A percentile compares a stretch with the other conserved stretches of the same genome.
These are phyloP conservation scores for Rosa persica DNA, from an alignment of 306 rosid species.

Conservation along the genomic window DNA sequence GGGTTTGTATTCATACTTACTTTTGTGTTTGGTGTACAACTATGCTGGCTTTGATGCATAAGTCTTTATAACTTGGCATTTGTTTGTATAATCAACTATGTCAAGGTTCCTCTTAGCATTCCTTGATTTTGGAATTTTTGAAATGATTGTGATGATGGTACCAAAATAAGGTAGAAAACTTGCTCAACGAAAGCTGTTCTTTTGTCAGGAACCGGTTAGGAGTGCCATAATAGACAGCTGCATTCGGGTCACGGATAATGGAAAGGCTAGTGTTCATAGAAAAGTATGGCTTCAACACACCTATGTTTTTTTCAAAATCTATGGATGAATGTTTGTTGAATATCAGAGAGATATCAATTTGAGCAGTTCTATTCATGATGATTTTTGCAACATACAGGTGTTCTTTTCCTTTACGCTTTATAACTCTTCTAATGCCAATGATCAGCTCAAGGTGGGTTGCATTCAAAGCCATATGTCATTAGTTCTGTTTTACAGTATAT, in stretches of 20 bases:
- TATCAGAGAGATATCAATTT: conserved; percentile 5
- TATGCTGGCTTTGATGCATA: not conserved
- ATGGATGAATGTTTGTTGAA: conserved; percentile 3
- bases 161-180: not conserved
- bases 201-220: conserved; percentile 70
- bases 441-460: conserved; percentile 71
- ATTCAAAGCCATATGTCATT: conserved; percentile 8
- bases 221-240: conserved; percentile 74
- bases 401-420: conserved; percentile 67
- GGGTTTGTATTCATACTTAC: not conserved
- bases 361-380: conserved; percentile 6
- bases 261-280: conserved; percentile 65
- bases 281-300: conserved; percentile 42
- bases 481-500: conserved; percentile 14
- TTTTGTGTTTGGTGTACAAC: not conserved
- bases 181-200: conserved; percentile 16
- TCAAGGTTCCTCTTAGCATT: conserved; percentile 10
- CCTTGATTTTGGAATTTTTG: conserved; percentile 6
- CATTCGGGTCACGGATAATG: conserved; percentile 73
- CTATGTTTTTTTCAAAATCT: not conserved
- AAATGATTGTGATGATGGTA: conserved; percentile 3
- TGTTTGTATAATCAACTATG: not conserved
- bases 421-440: conserved; percentile 63
- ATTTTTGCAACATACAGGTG: conserved; percentile 46
- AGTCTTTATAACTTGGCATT: not conserved